These are phyloP conservation scores for Jamesozyma rosinii DNA, from an alignment of 805 yeast species.

Conservation along the genomic window DNA sequence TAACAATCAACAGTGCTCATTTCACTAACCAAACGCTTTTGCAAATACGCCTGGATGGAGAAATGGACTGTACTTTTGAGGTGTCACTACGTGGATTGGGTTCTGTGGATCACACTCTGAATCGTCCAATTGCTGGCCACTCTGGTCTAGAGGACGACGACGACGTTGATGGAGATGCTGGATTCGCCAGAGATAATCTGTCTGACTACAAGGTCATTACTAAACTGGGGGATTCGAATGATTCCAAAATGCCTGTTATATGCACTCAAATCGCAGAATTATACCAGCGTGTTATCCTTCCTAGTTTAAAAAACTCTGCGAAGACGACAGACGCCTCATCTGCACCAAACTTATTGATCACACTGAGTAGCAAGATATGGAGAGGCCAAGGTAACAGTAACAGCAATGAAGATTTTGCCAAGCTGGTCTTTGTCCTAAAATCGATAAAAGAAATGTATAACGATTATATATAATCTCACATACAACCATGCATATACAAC, in stretches of 20 bases:
- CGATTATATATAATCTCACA: neutral
- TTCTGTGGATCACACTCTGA: slow-evolving; percentile 8
- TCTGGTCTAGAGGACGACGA: slow-evolving; percentile 7
- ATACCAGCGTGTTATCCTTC: slow-evolving; percentile 20
- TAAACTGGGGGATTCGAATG: slow-evolving; percentile 40
- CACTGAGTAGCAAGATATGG: slow-evolving; percentile 42
- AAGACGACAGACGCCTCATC: slow-evolving; percentile 5
- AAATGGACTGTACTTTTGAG: slow-evolving; percentile 41
- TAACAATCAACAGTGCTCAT: slow-evolving; percentile 15
- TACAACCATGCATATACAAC: neutral
- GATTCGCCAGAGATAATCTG: slow-evolving; percentile 20
- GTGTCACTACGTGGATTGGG: slow-evolving; percentile 24
- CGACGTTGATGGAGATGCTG: slow-evolving; percentile 14
- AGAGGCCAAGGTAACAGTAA: slow-evolving; percentile 24
- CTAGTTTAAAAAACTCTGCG: slow-evolving; percentile 7
- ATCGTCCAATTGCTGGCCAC: slow-evolving; percentile 15
- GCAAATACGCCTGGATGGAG: slow-evolving; percentile 26
- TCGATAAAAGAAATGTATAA: slow-evolving; percentile 23
- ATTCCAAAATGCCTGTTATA: slow-evolving; percentile 40
- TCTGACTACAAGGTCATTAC: slow-evolving; percentile 39
- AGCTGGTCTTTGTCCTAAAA: slow-evolving; percentile 37
- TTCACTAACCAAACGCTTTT: slow-evolving; percentile 21
- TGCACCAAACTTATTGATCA: slow-evolving; percentile 28
- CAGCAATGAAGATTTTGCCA: slow-evolving; percentile 36
- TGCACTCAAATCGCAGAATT: slow-evolving; percentile 38